Evolutionary conservation across 2,329 filamentous ascomycete genomes (phyloP).

Genomic region (Dothiorella sarmentorum): DNA sequence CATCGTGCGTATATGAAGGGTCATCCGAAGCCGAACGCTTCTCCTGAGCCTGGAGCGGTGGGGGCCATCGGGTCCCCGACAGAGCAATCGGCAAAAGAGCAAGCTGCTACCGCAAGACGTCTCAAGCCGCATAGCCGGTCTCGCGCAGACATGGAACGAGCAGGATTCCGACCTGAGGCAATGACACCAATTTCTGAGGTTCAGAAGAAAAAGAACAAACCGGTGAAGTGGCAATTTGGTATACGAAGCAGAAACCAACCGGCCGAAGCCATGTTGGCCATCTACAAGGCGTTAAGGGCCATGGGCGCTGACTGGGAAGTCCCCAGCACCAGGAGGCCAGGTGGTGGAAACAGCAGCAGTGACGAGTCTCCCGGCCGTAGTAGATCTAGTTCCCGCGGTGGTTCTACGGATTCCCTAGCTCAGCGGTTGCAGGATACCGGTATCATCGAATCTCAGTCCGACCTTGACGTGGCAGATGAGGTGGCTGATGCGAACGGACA

Average conservation of each 20-base stretch:
- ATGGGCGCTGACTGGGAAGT: slow-evolving; percentile 86
- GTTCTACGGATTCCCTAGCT: slow-evolving; percentile 13
- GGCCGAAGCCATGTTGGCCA: slow-evolving; percentile 89
- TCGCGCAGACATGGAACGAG: slow-evolving; percentile 63
- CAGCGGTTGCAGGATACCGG: slow-evolving; percentile 7
- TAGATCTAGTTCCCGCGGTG: slow-evolving; percentile 11
- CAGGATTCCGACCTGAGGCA: slow-evolving; percentile 47
- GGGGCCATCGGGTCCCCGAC: slow-evolving; percentile 51
- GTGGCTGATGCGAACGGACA: slow-evolving; percentile 1
- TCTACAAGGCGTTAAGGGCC: slow-evolving; percentile 86
- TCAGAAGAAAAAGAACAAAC: slow-evolving; percentile 64
- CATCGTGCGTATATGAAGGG: slow-evolving; percentile 88
- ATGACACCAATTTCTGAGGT: slow-evolving; percentile 51
- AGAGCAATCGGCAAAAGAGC: slow-evolving; percentile 61
- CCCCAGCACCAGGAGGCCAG: slow-evolving; percentile 39
- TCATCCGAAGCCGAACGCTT: slow-evolving; percentile 36
- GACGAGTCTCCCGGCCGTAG: slow-evolving; percentile 18
- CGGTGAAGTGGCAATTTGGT: slow-evolving; percentile 95
- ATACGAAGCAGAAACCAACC: slow-evolving; percentile 92
- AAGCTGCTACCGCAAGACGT: slow-evolving; percentile 74
- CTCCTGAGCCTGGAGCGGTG: slow-evolving; percentile 36
- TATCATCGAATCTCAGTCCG: slow-evolving; percentile 12
- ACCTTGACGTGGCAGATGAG: slow-evolving; percentile 4
- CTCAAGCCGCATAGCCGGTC: slow-evolving; percentile 82
- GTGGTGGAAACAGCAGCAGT: slow-evolving; percentile 42